These are phyloP conservation scores for Candida arabinofermentans DNA, from an alignment of 805 yeast species.

Conservation along the genomic window DNA sequence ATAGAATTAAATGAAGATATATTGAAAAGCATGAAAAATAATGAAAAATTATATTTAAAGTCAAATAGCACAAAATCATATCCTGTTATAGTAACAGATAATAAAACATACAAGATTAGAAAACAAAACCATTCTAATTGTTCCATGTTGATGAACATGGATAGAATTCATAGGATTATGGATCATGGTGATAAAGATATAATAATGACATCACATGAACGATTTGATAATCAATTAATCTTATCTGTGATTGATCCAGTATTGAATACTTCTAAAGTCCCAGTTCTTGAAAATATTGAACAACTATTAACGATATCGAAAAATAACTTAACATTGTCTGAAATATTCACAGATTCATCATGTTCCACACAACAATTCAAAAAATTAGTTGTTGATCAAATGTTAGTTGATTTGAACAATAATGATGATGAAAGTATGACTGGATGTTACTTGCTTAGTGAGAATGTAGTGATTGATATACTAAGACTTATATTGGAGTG, in stretches of 20 bases:
- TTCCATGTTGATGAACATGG: slow-evolving; percentile 45
- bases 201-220: background rate
- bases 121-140: slow-evolving; percentile 88
- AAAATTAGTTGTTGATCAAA: background rate
- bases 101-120: slow-evolving; percentile 58
- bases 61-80: slow-evolving; percentile 18
- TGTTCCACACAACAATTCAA: slow-evolving; percentile 1
- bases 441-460: background rate
- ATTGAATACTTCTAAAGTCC: slow-evolving; percentile 8
- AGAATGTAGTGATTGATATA: background rate
- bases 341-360: slow-evolving; percentile 8
- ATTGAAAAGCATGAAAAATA: slow-evolving; percentile 19
- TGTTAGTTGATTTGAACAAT: background rate
- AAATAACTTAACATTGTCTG: slow-evolving; percentile 1
- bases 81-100: slow-evolving; percentile 58
- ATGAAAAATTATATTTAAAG: slow-evolving; percentile 17
- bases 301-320: background rate
- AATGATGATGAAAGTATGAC: background rate
- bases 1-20: slow-evolving; percentile 52
- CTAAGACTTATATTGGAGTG: background rate
- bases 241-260: slow-evolving; percentile 7
- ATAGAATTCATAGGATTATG: slow-evolving; percentile 6
- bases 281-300: slow-evolving; percentile 6
- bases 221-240: slow-evolving; percentile 13
- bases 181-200: background rate